Conservation (phyloP, 805 yeast genomes). For the Candida rishiriensis region DNA sequence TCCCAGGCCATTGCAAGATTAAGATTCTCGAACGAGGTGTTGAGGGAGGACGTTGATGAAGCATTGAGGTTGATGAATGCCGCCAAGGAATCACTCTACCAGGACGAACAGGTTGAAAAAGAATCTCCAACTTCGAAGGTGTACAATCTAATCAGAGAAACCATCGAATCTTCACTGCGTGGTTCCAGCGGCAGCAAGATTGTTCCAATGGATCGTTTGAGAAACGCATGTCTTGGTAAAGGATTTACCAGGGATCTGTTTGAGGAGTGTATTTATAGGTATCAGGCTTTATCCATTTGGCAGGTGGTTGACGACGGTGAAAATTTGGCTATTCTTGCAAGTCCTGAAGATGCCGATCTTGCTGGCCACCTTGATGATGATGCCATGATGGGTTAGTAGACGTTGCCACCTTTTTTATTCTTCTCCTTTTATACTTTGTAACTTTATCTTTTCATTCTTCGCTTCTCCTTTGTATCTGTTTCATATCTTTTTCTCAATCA, state of each 20-base stretch:
- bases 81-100: constrained; percentile 76
- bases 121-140: constrained; percentile 70
- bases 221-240: constrained; percentile 64
- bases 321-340: constrained; percentile 51
- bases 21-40: constrained; percentile 71
- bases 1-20: constrained; percentile 93
- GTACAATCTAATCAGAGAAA: constrained; percentile 60
- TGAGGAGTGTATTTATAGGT: constrained; percentile 69
- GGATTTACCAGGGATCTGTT: constrained; percentile 83
- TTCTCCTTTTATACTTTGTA: neutral
- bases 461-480: too few relatives aligned
- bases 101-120: constrained; percentile 47
- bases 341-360: constrained; percentile 23
- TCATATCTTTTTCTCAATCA: too few relatives aligned
- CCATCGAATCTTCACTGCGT: constrained; percentile 22
- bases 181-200: constrained; percentile 27
- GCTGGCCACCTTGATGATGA: constrained; percentile 28
- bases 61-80: constrained; percentile 83
- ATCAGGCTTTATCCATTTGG: constrained; percentile 70
- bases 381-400: neutral
- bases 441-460: neutral
- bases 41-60: constrained; percentile 85
- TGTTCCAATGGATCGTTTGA: constrained; percentile 44
- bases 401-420: neutral
- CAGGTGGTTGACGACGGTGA: constrained; percentile 68